Evolutionary conservation across 164 flowering plant genomes (phyloP), one percentile per base, ranked within the genome.

Genomic region (Berberis vulgaris): DNA sequence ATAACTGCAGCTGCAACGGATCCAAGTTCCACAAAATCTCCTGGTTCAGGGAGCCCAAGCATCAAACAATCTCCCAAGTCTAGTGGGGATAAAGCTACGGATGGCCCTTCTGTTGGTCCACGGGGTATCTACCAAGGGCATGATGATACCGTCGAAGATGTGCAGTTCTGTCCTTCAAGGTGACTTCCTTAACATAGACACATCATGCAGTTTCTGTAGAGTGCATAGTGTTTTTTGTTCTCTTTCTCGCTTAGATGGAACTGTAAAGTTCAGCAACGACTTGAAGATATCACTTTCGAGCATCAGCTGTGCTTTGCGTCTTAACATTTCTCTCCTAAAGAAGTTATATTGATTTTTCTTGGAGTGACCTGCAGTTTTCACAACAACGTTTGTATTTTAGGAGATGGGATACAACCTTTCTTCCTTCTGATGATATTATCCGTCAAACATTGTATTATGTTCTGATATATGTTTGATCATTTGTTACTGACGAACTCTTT

Each of bases 141-240:
- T 69, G 87, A 76, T 2, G 96, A 91, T 68, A 95, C 99, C 38
- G 97, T 95, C 75, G 99, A 95, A 82, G 99, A 95, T 77, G 99
- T 95, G 70, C 81, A 89, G 69, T 95, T 95, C 70, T 86, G 96
- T 73, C 97, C 99, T 42, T 84, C 99, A 53, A 95, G 96, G 97
- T 95, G 83, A 60, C 43, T 73, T 57, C 42, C 59, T 45, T 59
- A 60, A 50, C 49, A 47, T 47, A 5, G 58, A 13, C 57, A 54
- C 13, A 54, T 54, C 57, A 54, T 54, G n/a, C 13, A 4, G 10
- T 54, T 47, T 47, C 9, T 9, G 50, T 47, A 47, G 9, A 5
- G 5, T 47, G 5, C 50, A 47, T 9, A 47, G 9, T 5, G 50
- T 9, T 47, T 5, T 9, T 54, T 54, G 57, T 54, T 13, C 10